phyloP scores from a whole-genome alignment of 2,329 filamentous ascomycete genomes.

The Diaporthe sp. region DNA sequence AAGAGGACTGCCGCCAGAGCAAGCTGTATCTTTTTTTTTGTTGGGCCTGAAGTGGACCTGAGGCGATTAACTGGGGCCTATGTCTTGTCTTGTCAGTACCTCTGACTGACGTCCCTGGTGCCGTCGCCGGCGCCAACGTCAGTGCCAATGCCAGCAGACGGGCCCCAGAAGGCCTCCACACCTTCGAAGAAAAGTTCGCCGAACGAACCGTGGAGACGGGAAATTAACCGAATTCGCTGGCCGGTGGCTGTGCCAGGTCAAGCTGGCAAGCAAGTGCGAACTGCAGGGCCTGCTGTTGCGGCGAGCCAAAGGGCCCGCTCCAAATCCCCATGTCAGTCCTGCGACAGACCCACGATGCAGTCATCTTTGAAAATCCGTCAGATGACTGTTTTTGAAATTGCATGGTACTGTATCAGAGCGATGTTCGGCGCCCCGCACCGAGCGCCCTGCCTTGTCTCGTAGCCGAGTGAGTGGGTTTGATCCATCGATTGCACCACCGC shows the following conservation, averaged over 20 bases:
- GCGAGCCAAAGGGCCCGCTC: not conserved
- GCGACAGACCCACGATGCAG: slow-evolving; percentile 25
- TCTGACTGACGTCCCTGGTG: not conserved
- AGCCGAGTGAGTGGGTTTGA: slow-evolving; percentile 19
- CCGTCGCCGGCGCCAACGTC: not conserved
- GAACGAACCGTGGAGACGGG: slow-evolving; percentile 26
- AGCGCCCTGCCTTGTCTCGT: slow-evolving; percentile 21
- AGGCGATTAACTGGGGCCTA: not conserved
- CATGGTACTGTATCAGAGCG: slow-evolving; percentile 21
- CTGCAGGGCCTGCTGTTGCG: slow-evolving; percentile 4
- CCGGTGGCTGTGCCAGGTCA: slow-evolving; percentile 21
- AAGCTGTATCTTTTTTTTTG: slow-evolving; percentile 11
- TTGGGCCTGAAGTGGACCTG: slow-evolving; percentile 19
- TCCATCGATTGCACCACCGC: slow-evolving; percentile 21
- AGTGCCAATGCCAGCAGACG: slow-evolving; percentile 13
- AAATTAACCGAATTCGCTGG: slow-evolving; percentile 18
- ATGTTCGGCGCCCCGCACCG: slow-evolving; percentile 12
- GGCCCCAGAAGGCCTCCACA: slow-evolving; percentile 26
- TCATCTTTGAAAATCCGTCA: slow-evolving; percentile 23
- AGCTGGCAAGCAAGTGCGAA: not conserved
- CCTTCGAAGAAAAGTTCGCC: slow-evolving; percentile 25
- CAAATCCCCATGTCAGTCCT: not conserved
- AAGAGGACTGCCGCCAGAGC: not conserved
- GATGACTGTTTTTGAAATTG: slow-evolving; percentile 26
- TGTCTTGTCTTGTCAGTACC: not conserved